These are phyloP conservation scores for Taiozyma sp. DNA, from an alignment of 1,139 yeast species.

Conservation along the genomic window DNA sequence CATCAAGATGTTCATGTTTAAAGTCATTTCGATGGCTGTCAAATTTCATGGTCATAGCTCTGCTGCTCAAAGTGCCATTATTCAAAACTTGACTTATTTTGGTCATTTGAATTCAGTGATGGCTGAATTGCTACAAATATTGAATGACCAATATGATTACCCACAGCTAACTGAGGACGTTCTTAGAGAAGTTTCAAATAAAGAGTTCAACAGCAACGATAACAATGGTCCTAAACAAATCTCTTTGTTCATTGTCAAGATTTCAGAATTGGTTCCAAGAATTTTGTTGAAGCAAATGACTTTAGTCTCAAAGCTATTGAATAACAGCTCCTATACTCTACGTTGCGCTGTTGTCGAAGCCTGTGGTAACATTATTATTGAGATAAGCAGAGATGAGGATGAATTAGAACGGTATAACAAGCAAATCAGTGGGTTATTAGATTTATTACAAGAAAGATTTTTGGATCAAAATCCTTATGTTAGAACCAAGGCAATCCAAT, in stretches of 20 bases:
- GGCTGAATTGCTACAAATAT: constrained; percentile 70
- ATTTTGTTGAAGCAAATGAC: constrained; percentile 75
- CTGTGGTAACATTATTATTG: constrained; percentile 73
- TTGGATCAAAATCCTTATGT: constrained; percentile 86
- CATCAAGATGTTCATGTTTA: constrained; percentile 56
- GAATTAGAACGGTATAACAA: constrained; percentile 44
- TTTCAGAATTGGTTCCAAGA: constrained; percentile 73
- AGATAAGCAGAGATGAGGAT: constrained; percentile 45
- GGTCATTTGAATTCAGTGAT: constrained; percentile 71
- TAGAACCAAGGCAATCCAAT: constrained; percentile 81
- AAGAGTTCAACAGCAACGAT: constrained; percentile 76
- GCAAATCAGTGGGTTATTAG: constrained; percentile 61
- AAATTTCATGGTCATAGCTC: constrained; percentile 70
- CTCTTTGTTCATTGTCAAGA: constrained; percentile 62
- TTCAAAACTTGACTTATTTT: constrained; percentile 78
- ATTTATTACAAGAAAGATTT: constrained; percentile 70
- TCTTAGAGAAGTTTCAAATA: constrained; percentile 69
- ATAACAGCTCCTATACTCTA: constrained; percentile 72
- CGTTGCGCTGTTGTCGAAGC: constrained; percentile 90
- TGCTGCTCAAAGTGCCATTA: constrained; percentile 69
- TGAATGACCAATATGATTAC: constrained; percentile 64
- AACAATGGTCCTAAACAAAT: constrained; percentile 84
- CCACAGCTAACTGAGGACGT: constrained; percentile 74
- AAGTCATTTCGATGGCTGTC: constrained; percentile 63
- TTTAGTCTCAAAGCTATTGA: constrained; percentile 66